Base-by-base conservation (phyloP, 169 alveolate genomes). In the Eimeria falciformis region DNA sequence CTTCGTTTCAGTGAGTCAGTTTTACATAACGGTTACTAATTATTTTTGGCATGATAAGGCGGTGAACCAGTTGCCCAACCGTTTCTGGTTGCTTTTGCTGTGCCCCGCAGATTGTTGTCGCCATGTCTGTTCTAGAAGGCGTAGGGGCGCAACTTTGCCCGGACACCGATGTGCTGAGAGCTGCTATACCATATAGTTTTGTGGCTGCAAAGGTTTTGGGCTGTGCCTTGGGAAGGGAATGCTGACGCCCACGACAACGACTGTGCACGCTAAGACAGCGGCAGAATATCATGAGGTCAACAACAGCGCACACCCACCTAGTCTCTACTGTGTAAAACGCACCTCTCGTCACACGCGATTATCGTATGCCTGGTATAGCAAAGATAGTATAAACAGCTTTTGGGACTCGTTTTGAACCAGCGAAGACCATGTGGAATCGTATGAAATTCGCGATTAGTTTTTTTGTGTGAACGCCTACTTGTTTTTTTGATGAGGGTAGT, bases 131-230 rank as follows among this genome's bases (percentile, higher is more conserved):
- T 56, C 46, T 81, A 53, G 90, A 81, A 81, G 90, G 90, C 27
- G 90, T 81, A 12, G 90, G 90, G 45, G 90, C 90, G 43, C 90
- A 81, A 55, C 90, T 81, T 46, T 81, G 90, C 90, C 90, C 90
- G n/a, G 90, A 81, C 40, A 75, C 90, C 14, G 90, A 81, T 25
- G 90, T 81, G 40, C 68, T 81, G 90, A 53, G 62, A 75, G 40
- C 90, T 33, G 90, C 90, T 46, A 37, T 81, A 56, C 90, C 90
- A 7, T 81, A 81, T 11, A 81, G 77, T 40, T 46, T 53, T 55
- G 56, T 81, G 77, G 90, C 77, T 53, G 73, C 90, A 3, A 81
- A 56, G 77, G 77, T 81, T 27, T 27, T 81, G 40, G 68, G 68
- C 40, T 25, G 40, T 25, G 62, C 47, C 46, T 18, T 55, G 43